Evolutionary conservation across 768 basidiomycete species (phyloP).

Genomic region (Auricularia auricula-judae): DNA sequence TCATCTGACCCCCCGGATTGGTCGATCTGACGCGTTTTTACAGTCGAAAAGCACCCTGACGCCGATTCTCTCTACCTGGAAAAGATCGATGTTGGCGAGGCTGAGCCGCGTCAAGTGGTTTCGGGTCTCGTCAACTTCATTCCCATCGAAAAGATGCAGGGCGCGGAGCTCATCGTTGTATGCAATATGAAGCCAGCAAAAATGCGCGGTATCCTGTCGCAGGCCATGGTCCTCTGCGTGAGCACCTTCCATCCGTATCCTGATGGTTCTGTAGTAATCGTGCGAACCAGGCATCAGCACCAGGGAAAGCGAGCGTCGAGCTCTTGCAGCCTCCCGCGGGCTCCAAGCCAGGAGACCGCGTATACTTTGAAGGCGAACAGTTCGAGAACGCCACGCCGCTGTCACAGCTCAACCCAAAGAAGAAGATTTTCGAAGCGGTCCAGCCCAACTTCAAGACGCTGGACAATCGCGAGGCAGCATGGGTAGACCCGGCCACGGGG

Average conservation of each 20-base stretch:
- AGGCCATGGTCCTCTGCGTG: constrained; percentile 90
- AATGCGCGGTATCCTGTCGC: constrained; percentile 97
- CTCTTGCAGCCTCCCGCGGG: constrained; percentile 79
- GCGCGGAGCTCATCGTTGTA: constrained; percentile 71
- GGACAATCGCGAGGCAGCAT: constrained; percentile 79
- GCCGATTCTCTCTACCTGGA: constrained; percentile 97
- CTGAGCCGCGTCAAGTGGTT: constrained; percentile 90
- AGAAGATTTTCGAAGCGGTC: constrained; percentile 96
- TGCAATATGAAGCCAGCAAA: constrained; percentile 92
- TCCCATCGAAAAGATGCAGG: constrained; percentile 86
- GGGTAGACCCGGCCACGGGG: constrained; percentile 78
- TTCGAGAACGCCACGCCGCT: constrained; percentile 69
- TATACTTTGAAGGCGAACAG: constrained; percentile 89
- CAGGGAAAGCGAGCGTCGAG: constrained; percentile 75
- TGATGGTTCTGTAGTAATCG: no score
- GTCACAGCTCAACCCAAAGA: constrained; percentile 90
- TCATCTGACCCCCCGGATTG: neutral
- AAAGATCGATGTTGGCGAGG: constrained; percentile 96
- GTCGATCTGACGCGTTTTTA: neutral
- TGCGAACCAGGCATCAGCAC: neutral
- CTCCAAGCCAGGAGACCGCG: constrained; percentile 81
- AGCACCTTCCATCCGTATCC: constrained; percentile 22
- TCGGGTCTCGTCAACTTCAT: constrained; percentile 96
- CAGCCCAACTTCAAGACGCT: constrained; percentile 92
- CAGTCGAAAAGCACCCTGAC: constrained; percentile 93